These are phyloP conservation scores for Eudorina sp. DNA, from an alignment of 139 green algal genomes.

Conservation along the genomic window DNA sequence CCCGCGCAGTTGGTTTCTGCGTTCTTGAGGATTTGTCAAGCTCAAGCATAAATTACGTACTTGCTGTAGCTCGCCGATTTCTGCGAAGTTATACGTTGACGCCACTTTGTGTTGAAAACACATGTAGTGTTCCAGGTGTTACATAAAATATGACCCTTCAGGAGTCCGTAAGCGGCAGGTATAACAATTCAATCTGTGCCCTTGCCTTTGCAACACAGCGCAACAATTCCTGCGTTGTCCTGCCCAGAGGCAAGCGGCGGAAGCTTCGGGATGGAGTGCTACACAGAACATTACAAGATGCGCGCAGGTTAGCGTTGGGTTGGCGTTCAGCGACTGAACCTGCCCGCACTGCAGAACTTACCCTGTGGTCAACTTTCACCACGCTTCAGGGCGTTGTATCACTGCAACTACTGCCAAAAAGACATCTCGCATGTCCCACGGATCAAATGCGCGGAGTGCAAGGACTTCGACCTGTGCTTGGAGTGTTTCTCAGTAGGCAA, in stretches of 20 bases:
- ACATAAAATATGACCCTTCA: background rate
- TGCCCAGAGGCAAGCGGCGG: constrained; percentile 3
- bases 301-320: background rate
- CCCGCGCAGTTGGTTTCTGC: too few relatives aligned
- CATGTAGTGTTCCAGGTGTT: background rate
- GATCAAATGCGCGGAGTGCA: constrained; percentile 94
- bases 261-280: constrained; percentile 22
- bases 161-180: constrained; percentile 11
- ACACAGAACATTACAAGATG: constrained; percentile 5
- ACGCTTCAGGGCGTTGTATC: constrained; percentile 80
- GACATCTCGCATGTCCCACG: constrained; percentile 89
- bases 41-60: too few relatives aligned
- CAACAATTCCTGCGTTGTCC: background rate
- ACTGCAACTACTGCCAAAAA: constrained; percentile 96
- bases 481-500: constrained; percentile 93
- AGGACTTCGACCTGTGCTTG: constrained; percentile 96
- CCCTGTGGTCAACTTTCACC: background rate
- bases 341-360: background rate
- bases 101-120: too few relatives aligned
- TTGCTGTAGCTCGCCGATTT: too few relatives aligned
- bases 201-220: background rate
- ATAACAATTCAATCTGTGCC: background rate
- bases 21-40: too few relatives aligned
- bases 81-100: too few relatives aligned
- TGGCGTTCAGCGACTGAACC: background rate